Percentiles rank a stretch among this genome's conserved stretches.
Conservation (phyloP, 495 filamentous ascomycete genomes). For the Penicillium malachiteum region DNA sequence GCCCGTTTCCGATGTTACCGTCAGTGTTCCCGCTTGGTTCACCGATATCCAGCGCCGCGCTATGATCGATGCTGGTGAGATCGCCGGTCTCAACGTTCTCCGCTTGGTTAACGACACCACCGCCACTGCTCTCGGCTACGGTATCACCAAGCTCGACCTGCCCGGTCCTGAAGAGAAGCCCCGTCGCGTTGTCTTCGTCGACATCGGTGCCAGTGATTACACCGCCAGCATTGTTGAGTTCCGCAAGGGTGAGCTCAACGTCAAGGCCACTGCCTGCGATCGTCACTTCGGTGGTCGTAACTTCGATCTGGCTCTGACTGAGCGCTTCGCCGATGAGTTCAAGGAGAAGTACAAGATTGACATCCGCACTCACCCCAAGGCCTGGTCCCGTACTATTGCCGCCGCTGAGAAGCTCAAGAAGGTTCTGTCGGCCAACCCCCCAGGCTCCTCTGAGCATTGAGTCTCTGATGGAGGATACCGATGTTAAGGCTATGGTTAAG, state of each 20-base stretch:
- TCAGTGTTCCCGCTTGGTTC: constrained; percentile 96
- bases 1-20: constrained; percentile 90
- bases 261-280: constrained; percentile 91
- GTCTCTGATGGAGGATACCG: constrained; percentile 96
- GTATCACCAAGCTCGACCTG: constrained; percentile 95
- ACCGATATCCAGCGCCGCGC: constrained; percentile 88
- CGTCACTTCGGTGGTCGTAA: constrained; percentile 97
- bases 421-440: constrained; percentile 92
- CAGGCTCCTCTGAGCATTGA: constrained; percentile 95
- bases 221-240: constrained; percentile 93
- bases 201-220: constrained; percentile 96
- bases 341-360: constrained; percentile 90
- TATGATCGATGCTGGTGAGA: constrained; percentile 89
- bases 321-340: constrained; percentile 94
- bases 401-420: constrained; percentile 99
- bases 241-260: constrained; percentile 92
- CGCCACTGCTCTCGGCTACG: constrained; percentile 91
- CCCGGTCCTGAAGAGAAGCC: constrained; percentile 90
- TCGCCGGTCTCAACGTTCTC: constrained; percentile 89
- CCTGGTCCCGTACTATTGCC: constrained; percentile 77
- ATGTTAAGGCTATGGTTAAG: constrained; percentile 86
- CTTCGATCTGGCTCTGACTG: constrained; percentile 91
- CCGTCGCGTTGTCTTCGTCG: constrained; percentile 85
- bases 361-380: constrained; percentile 85
- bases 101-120: constrained; percentile 98